Percentiles rank a stretch among this genome's conserved stretches.
These are phyloP conservation scores for Dionaea muscipula DNA, from an alignment of 179 eudicot species.

Conservation along the genomic window DNA sequence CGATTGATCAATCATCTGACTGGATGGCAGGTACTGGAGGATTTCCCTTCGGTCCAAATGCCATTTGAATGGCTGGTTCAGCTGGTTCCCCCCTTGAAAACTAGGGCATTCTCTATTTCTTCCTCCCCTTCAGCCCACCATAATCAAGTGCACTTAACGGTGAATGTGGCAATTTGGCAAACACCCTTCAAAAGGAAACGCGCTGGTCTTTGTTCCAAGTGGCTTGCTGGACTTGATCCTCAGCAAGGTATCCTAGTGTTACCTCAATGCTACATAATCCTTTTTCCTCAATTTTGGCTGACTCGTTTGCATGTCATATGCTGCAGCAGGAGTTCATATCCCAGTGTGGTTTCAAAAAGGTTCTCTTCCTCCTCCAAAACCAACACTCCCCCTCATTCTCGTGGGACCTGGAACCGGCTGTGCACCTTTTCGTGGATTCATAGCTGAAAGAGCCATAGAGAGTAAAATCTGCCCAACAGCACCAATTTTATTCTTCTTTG, in stretches of 20 bases:
- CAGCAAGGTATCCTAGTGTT: conserved; percentile 25
- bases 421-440: conserved; percentile 90
- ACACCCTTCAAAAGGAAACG: conserved; percentile 92
- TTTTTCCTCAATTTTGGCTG: no score
- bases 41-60: conserved; percentile 92
- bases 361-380: conserved; percentile 71
- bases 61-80: conserved; percentile 97
- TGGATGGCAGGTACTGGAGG: conserved; percentile 62
- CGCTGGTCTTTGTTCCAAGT: conserved; percentile 80
- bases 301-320: neutral
- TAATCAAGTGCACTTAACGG: conserved; percentile 77
- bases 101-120: conserved; percentile 82
- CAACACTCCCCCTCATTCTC: conserved; percentile 81
- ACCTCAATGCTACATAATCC: no score
- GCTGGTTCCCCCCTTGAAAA: conserved; percentile 75
- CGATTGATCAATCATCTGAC: neutral
- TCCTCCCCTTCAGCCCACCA: conserved; percentile 78
- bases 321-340: conserved; percentile 38
- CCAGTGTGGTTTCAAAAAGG: conserved; percentile 91
- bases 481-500: conserved; percentile 81
- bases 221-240: conserved; percentile 90
- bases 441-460: conserved; percentile 69
- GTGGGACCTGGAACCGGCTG: conserved; percentile 97
- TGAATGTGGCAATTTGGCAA: conserved; percentile 63
- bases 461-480: conserved; percentile 44